phyloP scores from a whole-genome alignment of 441 rosid genomes.

The Adansonia gregorii region DNA sequence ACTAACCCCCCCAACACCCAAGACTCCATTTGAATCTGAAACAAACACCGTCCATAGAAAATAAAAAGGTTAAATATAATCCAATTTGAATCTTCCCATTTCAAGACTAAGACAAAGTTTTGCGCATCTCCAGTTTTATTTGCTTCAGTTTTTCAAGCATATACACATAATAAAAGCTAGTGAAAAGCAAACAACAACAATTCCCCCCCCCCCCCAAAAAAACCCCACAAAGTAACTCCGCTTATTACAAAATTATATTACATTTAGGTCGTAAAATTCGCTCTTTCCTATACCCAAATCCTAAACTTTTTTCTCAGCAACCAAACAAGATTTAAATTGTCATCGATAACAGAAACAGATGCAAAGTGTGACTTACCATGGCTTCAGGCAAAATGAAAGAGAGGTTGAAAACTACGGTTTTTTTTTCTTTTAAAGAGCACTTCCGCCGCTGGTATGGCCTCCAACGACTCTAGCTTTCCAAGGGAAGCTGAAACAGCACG shows the following conservation, averaged over 20 bases:
- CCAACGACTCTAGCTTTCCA: not conserved
- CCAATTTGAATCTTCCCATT: not conserved
- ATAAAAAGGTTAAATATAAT: not conserved
- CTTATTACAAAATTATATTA: not conserved
- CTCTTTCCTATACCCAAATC: not conserved
- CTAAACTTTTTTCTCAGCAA: not conserved
- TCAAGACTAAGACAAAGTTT: not conserved
- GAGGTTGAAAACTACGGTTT: not conserved
- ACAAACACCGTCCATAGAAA: not conserved
- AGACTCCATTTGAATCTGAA: not conserved
- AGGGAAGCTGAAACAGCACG: not conserved
- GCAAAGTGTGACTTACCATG: slow-evolving; percentile 18
- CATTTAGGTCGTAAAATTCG: not conserved
- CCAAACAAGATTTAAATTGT: not conserved
- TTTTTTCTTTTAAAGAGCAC: not conserved
- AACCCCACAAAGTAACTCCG: not conserved
- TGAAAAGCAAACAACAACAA: not conserved
- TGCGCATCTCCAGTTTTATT: not conserved
- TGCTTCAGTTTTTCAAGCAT: not conserved
- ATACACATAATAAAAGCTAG: not conserved
- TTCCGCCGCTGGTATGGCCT: not conserved
- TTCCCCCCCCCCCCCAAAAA: not conserved
- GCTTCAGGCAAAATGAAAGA: not conserved
- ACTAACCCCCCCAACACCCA: not conserved
- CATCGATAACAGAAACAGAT: not conserved